A percentile compares a stretch with the other conserved stretches of the same genome.
These are phyloP conservation scores for Dryas alaskensis DNA, from an alignment of 306 rosid species.

Conservation along the genomic window DNA sequence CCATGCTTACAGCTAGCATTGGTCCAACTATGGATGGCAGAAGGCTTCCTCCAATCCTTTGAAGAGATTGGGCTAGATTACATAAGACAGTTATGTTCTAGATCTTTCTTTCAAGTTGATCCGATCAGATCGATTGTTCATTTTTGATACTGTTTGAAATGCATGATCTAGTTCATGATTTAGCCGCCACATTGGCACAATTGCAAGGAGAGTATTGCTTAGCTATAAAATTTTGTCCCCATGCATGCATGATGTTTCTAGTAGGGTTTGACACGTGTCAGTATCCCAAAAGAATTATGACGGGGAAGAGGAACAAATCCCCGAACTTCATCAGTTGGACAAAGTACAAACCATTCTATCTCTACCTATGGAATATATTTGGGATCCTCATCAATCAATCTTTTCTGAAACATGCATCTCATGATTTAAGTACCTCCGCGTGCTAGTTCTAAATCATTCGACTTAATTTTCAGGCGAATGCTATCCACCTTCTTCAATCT, in stretches of 20 bases:
- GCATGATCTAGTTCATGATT: conserved; percentile 37
- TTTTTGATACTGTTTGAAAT: background rate
- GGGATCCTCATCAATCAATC: background rate
- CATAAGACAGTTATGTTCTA: conserved; percentile 23
- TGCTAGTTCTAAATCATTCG: conserved; percentile 14
- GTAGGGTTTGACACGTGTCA: background rate
- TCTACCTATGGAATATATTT: background rate
- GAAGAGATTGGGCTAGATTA: conserved; percentile 21
- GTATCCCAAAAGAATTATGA: background rate
- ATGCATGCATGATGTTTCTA: too few species aligned
- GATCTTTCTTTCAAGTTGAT: conserved; percentile 30
- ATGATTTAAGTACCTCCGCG: conserved; percentile 16
- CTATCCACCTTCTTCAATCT: too few species aligned
- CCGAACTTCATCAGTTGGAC: background rate
- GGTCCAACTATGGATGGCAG: conserved; percentile 29
- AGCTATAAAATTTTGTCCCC: background rate
- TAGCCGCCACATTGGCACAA: conserved; percentile 19
- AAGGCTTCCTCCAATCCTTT: conserved; percentile 27
- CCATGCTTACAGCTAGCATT: background rate
- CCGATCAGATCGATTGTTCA: background rate
- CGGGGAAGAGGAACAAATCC: background rate
- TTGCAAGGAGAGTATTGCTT: conserved; percentile 2
- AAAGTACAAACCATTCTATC: conserved; percentile 3
- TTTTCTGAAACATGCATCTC: background rate
- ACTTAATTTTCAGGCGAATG: background rate